Evolutionary conservation across 148 eudicot species (phyloP).

Genomic region (Heliosperma pusillum): DNA sequence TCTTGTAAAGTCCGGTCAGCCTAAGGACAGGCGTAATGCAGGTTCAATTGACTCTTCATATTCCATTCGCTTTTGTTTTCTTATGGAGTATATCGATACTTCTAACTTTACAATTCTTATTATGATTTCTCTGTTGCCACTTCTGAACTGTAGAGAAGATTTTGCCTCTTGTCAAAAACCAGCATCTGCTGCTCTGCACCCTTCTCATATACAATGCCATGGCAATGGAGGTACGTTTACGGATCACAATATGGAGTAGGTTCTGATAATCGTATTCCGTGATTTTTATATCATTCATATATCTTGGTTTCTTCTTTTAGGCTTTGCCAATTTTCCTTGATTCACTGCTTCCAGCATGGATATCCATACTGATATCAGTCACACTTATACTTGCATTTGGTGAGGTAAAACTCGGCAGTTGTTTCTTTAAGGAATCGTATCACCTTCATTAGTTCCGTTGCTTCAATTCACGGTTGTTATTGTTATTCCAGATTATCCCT

Average conservation of each 20-base stretch:
- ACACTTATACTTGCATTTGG: constrained; percentile 84
- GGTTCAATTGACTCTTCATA: no score
- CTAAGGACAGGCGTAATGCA: constrained; percentile 64
- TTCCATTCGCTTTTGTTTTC: constrained; percentile 2
- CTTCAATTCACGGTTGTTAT: no score
- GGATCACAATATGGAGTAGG: no score
- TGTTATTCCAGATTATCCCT: no score
- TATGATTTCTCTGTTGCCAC: no score
- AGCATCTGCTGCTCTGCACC: constrained; percentile 72
- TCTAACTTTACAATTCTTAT: no score
- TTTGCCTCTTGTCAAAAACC: constrained; percentile 75
- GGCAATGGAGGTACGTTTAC: constrained; percentile 75
- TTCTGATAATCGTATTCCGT: background rate
- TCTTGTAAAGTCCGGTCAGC: no score
- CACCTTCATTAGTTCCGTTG: no score
- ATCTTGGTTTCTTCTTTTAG: constrained; percentile 29
- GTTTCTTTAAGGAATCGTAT: no score
- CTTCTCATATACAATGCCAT: constrained; percentile 76
- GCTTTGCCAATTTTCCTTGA: constrained; percentile 85
- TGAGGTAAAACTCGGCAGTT: no score
- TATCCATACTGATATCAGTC: constrained; percentile 75
- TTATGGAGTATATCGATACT: no score
- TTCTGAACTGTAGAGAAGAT: constrained; percentile 67
- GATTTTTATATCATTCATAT: background rate
- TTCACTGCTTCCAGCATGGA: constrained; percentile 76